Conservation (phyloP, 768 basidiomycete genomes). For the Lenzites betulinus region DNA sequence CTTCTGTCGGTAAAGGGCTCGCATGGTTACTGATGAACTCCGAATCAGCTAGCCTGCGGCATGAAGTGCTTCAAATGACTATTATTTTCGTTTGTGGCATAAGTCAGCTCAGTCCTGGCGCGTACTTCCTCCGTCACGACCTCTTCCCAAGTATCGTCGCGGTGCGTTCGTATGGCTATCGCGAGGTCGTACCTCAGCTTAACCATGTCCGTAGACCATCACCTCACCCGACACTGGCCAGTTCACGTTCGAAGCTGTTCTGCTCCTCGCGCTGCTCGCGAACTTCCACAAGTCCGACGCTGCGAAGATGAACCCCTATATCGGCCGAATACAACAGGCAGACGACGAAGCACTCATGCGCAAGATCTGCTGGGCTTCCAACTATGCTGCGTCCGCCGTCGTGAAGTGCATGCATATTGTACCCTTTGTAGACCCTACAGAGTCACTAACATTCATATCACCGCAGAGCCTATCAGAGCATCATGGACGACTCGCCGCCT, state of each 20-base stretch:
- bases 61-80: slow-evolving; percentile 57
- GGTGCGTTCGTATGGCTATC: slow-evolving; percentile 35
- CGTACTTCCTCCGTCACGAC: slow-evolving; percentile 66
- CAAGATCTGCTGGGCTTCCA: slow-evolving; percentile 58
- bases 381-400: slow-evolving; percentile 50
- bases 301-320: slow-evolving; percentile 66
- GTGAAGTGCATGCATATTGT: slow-evolving; percentile 45
- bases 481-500: slow-evolving; percentile 53
- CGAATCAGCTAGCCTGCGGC: slow-evolving; percentile 47
- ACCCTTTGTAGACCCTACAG: neutral
- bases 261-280: slow-evolving; percentile 63
- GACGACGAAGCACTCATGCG: slow-evolving; percentile 53
- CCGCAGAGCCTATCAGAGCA: slow-evolving; percentile 56
- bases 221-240: slow-evolving; percentile 55
- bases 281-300: slow-evolving; percentile 77
- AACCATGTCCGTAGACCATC: slow-evolving; percentile 45
- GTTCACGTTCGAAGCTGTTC: slow-evolving; percentile 59
- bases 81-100: slow-evolving; percentile 61
- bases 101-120: slow-evolving; percentile 67
- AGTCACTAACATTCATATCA: neutral
- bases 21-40: neutral
- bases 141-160: slow-evolving; percentile 56
- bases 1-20: neutral
- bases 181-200: neutral
- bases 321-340: slow-evolving; percentile 51